Conservation (phyloP, 805 yeast genomes). For the Wickerhamomyces bisporus region DNA sequence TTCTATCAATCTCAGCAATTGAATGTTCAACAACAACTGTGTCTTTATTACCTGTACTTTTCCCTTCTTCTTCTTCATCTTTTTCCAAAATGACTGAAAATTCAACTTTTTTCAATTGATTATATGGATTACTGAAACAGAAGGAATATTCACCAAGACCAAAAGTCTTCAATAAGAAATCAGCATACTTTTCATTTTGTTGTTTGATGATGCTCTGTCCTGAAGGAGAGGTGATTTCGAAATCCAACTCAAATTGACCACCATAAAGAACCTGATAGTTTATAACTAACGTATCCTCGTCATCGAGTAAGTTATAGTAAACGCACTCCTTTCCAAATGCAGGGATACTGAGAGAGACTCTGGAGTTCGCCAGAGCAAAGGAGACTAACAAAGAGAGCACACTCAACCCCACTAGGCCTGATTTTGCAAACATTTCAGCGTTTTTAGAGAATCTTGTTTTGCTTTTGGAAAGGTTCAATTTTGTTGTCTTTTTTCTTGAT, state of each 20-base stretch:
- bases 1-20: conserved; percentile 52
- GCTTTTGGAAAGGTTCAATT: too few relatives aligned
- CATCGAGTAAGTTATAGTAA: conserved; percentile 30
- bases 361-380: conserved; percentile 4
- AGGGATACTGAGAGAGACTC: conserved; percentile 21
- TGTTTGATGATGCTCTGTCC: conserved; percentile 44
- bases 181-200: conserved; percentile 58
- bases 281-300: conserved; percentile 35
- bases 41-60: conserved; percentile 36
- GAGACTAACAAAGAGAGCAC: background rate
- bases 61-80: conserved; percentile 25
- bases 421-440: background rate
- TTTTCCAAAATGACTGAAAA: conserved; percentile 51
- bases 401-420: background rate
- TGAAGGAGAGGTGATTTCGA: conserved; percentile 51
- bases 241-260: conserved; percentile 64
- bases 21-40: conserved; percentile 50
- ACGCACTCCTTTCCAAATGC: conserved; percentile 41
- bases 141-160: conserved; percentile 58
- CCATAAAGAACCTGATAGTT: conserved; percentile 52
- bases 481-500: too few relatives aligned
- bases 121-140: conserved; percentile 61
- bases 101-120: conserved; percentile 61
- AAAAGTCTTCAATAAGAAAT: conserved; percentile 52
- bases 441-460: too few relatives aligned